Percentiles rank a stretch among this genome's conserved stretches.
Evolutionary conservation across 1,284 basidiomycete species (phyloP).

Genomic region (Austropuccinia psidii): DNA sequence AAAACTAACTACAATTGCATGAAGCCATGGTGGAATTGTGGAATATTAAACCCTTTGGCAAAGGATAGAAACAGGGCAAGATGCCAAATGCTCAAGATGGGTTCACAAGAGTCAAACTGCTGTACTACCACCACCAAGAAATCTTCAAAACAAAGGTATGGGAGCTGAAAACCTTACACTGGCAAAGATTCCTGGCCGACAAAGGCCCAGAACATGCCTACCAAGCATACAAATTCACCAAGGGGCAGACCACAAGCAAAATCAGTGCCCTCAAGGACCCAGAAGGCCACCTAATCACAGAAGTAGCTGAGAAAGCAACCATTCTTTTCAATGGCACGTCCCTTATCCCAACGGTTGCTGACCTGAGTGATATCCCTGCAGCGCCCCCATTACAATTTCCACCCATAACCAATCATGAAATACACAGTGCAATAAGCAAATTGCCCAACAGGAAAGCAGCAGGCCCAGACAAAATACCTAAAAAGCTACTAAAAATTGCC

Average conservation of each 20-base stretch:
- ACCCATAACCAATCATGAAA: background rate
- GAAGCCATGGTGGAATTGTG: no score
- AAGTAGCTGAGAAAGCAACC: background rate
- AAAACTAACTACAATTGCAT: no score
- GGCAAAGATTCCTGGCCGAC: no score
- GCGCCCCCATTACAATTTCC: no score
- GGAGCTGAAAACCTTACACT: no score
- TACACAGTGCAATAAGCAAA: background rate
- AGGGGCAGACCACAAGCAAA: background rate
- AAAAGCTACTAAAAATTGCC: background rate
- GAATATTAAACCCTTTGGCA: no score
- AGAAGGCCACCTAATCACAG: background rate
- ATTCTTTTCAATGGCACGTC: slow-evolving; percentile 6
- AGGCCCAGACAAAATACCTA: background rate
- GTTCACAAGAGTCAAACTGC: no score
- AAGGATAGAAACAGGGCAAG: no score
- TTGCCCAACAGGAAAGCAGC: slow-evolving; percentile 2
- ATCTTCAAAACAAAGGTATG: no score
- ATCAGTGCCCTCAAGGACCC: background rate
- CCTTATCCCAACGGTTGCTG: background rate
- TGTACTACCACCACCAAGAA: no score
- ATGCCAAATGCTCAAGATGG: no score
- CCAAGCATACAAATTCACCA: background rate
- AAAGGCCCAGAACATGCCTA: background rate
- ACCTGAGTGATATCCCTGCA: background rate